phyloP scores from a whole-genome alignment of 805 yeast species.

The Crinitomyces ghanaensis region DNA sequence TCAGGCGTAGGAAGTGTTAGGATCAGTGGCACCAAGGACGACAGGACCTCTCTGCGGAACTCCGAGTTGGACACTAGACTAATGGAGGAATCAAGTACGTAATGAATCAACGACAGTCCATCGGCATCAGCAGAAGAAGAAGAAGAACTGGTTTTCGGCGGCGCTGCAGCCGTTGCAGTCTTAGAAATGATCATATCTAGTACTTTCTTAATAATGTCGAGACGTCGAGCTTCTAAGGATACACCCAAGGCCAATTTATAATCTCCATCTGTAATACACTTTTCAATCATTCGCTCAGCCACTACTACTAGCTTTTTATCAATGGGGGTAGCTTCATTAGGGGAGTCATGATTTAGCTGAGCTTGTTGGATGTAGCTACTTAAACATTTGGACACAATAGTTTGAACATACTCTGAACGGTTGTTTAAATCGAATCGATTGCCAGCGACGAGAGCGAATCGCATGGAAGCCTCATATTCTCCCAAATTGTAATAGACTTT shows the following conservation, averaged over 20 bases:
- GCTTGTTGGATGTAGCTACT: conserved; percentile 64
- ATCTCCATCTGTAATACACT: conserved; percentile 64
- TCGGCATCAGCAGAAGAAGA: not conserved
- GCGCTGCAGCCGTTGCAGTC: conserved; percentile 20
- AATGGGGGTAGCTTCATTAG: conserved; percentile 24
- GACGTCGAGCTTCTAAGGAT: conserved; percentile 75
- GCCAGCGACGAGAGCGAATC: conserved; percentile 78
- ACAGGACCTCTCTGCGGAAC: conserved; percentile 57
- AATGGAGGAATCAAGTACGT: conserved; percentile 58
- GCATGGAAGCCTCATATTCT: conserved; percentile 83
- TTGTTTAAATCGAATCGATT: conserved; percentile 64
- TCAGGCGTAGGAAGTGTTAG: conserved; percentile 55
- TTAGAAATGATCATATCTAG: conserved; percentile 3
- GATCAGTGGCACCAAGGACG: conserved; percentile 49
- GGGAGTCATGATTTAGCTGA: conserved; percentile 35
- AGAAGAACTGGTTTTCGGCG: not conserved
- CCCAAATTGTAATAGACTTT: conserved; percentile 88
- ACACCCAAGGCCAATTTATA: conserved; percentile 78
- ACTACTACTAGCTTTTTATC: conserved; percentile 55
- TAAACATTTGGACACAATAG: conserved; percentile 82
- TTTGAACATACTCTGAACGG: conserved; percentile 78
- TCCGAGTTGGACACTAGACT: conserved; percentile 51
- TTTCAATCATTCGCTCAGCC: conserved; percentile 77
- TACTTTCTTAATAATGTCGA: conserved; percentile 56
- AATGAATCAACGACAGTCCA: conserved; percentile 48